A percentile compares a stretch with the other conserved stretches of the same genome.
phyloP scores from a whole-genome alignment of 768 basidiomycete species.

The Mycena leptocephala region DNA sequence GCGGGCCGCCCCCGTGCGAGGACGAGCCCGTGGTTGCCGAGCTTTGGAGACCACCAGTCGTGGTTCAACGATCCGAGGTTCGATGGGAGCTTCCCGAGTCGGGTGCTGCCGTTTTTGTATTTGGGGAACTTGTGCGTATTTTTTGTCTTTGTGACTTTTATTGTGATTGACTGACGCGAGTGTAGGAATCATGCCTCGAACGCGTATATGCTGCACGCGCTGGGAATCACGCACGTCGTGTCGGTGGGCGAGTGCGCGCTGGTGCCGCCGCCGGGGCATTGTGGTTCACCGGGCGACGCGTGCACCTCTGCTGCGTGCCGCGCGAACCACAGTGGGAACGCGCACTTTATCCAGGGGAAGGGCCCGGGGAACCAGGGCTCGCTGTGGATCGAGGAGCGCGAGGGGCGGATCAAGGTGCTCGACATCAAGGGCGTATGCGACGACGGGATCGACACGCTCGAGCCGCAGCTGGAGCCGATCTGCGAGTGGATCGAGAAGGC shows the following conservation, averaged over 20 bases:
- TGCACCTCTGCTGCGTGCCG: slow-evolving; percentile 34
- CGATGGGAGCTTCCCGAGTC: slow-evolving; percentile 96
- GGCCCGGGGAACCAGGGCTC: slow-evolving; percentile 75
- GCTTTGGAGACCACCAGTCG: slow-evolving; percentile 82
- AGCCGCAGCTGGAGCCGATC: slow-evolving; percentile 89
- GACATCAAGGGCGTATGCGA: slow-evolving; percentile 96
- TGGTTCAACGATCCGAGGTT: slow-evolving; percentile 97
- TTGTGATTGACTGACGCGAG: slow-evolving; percentile 5
- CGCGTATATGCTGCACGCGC: slow-evolving; percentile 95
- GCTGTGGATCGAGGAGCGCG: slow-evolving; percentile 90
- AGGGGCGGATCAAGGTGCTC: slow-evolving; percentile 91
- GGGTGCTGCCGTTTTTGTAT: slow-evolving; percentile 94
- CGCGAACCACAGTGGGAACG: slow-evolving; percentile 48
- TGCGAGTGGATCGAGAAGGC: slow-evolving; percentile 96
- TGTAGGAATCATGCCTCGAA: slow-evolving; percentile 92
- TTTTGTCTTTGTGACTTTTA: slow-evolving; percentile 34
- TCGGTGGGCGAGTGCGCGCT: slow-evolving; percentile 97
- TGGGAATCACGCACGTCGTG: slow-evolving; percentile 97
- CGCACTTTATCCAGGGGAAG: slow-evolving; percentile 61
- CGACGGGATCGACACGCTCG: slow-evolving; percentile 96
- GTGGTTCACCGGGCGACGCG: slow-evolving; percentile 36
- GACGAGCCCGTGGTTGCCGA: slow-evolving; percentile 78
- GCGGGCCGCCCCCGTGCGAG: slow-evolving; percentile 76
- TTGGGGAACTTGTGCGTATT: slow-evolving; percentile 94
- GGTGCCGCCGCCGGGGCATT: slow-evolving; percentile 77